These are phyloP conservation scores for Opeltia flavorubescens DNA, from an alignment of 495 filamentous ascomycete genomes.

Conservation along the genomic window DNA sequence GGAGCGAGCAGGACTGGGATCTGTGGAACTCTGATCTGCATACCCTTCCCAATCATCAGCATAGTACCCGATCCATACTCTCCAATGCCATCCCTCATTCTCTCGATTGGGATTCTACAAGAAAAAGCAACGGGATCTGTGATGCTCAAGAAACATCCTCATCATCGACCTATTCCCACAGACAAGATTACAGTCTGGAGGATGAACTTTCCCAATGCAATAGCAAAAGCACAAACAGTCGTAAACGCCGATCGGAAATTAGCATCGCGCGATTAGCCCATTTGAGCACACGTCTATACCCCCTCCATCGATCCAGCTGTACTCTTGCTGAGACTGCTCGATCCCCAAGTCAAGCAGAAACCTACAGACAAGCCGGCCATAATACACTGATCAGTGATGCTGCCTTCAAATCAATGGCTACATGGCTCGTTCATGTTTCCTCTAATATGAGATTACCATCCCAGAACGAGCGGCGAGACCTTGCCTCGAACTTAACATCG, in stretches of 20 bases:
- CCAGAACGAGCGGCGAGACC: background rate
- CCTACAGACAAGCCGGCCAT: background rate
- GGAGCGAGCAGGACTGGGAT: background rate
- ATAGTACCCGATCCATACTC: background rate
- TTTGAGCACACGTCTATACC: constrained; percentile 7
- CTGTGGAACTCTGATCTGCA: background rate
- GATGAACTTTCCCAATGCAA: background rate
- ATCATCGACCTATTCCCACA: background rate
- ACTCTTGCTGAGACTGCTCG: constrained; percentile 1
- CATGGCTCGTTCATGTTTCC: constrained; percentile 7
- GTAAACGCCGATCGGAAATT: background rate
- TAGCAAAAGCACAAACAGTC: background rate
- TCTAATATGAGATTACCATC: background rate
- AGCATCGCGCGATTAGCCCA: constrained; percentile 7
- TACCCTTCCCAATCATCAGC: background rate
- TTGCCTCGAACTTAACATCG: background rate
- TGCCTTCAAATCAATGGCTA: constrained; percentile 4
- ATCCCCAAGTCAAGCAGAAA: background rate
- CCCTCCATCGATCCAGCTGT: constrained; percentile 2
- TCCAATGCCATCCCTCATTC: background rate
- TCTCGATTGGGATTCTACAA: background rate
- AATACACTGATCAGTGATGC: constrained; percentile 1
- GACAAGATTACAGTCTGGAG: background rate
- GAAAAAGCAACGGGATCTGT: background rate
- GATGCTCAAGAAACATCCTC: background rate